Conservation (phyloP, 768 basidiomycete species). For the Lactifluus hygrophoroides region DNA sequence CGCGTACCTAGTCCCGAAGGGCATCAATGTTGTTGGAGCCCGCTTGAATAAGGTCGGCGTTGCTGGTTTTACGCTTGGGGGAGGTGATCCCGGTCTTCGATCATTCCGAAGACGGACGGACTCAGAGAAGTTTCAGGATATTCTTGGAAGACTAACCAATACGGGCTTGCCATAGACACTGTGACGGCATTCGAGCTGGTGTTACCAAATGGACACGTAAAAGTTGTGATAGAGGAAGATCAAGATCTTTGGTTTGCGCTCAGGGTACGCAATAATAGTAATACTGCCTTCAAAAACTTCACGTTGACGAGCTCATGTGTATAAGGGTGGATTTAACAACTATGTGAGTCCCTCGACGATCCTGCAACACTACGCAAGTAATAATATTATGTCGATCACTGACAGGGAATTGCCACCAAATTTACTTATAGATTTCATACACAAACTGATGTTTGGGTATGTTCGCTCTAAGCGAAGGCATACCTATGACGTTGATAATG, state of each 20-base stretch:
- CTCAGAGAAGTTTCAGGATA: not conserved
- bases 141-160: not conserved
- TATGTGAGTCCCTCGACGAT: not conserved
- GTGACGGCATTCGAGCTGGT: not conserved
- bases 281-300: too few relatives aligned
- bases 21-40: not conserved
- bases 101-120: not conserved
- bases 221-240: not conserved
- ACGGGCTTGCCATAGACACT: not conserved
- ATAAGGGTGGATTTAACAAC: constrained; percentile 12
- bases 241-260: not conserved
- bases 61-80: not conserved
- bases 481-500: too few relatives aligned
- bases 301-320: not conserved
- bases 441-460: constrained; percentile 13
- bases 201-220: not conserved
- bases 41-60: not conserved
- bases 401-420: constrained; percentile 13
- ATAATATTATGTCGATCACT: too few relatives aligned
- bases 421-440: not conserved
- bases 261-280: not conserved
- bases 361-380: too few relatives aligned
- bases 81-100: not conserved
- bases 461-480: not conserved
- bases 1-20: not conserved